Evolutionary conservation across 2,329 filamentous ascomycete species (phyloP), one percentile per base, ranked within the genome.

Genomic region (Amphichorda felina): DNA sequence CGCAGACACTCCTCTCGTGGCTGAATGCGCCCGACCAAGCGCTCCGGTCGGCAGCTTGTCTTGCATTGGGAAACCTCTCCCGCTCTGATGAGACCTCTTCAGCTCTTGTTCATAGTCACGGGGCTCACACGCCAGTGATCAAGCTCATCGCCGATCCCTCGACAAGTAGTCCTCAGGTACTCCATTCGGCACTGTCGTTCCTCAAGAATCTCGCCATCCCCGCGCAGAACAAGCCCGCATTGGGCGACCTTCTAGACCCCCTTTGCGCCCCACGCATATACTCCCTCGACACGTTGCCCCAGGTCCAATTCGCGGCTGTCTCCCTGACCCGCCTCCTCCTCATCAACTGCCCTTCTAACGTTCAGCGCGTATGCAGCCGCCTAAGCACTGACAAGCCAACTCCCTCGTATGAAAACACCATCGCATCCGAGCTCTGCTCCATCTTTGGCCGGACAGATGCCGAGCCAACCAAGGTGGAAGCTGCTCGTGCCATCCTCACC

Each of bases 171-270:
- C 50, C 63, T 1, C 70, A 76, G 41, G 64, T 75, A 13, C 57
- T 75, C 1, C 74, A 79, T 46, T 63, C 72, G 2, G 57, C 62
- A 2, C 58, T 80, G 14, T 68, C 72, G 7, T 77, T 78, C 45
- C 64, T 79, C 40, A 79, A 77, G 51, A 80, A 80, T 49, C 66
- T 80, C 8, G 70, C 75, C 18, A 72, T 80, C 34, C 71, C 74
- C 0, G 38, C 54, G 0, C 48, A 51, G 18, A 79, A 79, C 53
- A 79, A 76, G 49, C 41, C 59, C 3, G 33, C 54, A 0, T 57
- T 80, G 2, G 67, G 67, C 13, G 52, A 54, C 5, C 53, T 78
- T 2, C 55, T 78, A 4, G 56, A 61, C 5, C 45, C 56, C 0
- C 38, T 44, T 3, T 54, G 65, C 22, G 57, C 79, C 2, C 72